Evolutionary conservation across 257 asterid species (phyloP), one percentile per base, ranked within the genome.

Genomic region (Parsonsia alboflavescens): DNA sequence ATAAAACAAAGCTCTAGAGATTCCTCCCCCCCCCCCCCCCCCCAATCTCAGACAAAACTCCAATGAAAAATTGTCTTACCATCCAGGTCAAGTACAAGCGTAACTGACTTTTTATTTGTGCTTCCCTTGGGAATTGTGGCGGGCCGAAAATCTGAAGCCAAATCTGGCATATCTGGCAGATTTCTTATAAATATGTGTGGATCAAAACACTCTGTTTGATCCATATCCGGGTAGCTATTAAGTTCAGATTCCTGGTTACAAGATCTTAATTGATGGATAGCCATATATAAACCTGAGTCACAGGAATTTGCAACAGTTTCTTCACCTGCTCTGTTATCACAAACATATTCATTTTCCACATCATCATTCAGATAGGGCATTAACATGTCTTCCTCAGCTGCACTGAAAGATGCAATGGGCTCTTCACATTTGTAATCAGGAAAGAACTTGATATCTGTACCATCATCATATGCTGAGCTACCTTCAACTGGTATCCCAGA

Each of bases 41-140:
- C n/a, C n/a, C n/a, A n/a, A n/a, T 1, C 13, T 41, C 39, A n/a
- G 42, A 24, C 28, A 6, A 67, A 53, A 4, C n/a, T 19, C 44
- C 44, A 17, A 45, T 13, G 59, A 64, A 33, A 68, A 44, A 46
- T 48, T 57, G 39, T 79, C 90, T 84, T 82, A 91, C 98, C 98
- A 82, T 94, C 98, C 83, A 94, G 81, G 83, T 94, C 98, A 77
- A 94, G 98, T 54, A 88, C 97, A 75, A 94, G 85, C 8, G 98
- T 91, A 64, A 86, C 83, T 56, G 85, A 79, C 79, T 83, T 89
- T 74, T 76, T 63, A 70, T 77, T 81, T 82, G 76, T 83, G 71
- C 84, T 77, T 79, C 77, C 92, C 76, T 82, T 80, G 21, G 87
- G 84, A 73, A 75, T 71, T 7, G 77, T n/a, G 70, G 80, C 66